Conservation (phyloP, 495 filamentous ascomycete genomes). For the Durotheca rogersii region DNA sequence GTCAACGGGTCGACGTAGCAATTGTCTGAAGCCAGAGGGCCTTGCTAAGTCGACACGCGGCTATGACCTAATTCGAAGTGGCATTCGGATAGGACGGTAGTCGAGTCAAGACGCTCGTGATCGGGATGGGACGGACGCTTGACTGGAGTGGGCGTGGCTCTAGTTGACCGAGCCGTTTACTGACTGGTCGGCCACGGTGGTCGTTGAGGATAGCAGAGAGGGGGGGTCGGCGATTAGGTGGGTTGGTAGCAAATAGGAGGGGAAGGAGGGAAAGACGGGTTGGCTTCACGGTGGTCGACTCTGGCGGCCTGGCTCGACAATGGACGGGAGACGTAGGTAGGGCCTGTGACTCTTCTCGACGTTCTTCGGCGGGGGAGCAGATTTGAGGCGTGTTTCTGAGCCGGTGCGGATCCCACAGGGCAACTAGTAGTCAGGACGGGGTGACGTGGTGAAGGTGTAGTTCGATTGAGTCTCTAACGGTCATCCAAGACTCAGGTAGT, state of each 20-base stretch:
- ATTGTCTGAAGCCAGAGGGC: constrained; percentile 37
- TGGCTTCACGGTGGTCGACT: constrained; percentile 20
- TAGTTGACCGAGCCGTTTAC: constrained; percentile 24
- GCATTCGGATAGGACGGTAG: constrained; percentile 18
- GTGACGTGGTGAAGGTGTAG: constrained; percentile 48
- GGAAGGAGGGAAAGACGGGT: too few relatives aligned
- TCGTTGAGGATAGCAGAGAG: constrained; percentile 16
- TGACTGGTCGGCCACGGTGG: constrained; percentile 33
- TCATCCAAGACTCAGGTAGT: constrained; percentile 26
- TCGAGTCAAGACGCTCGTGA: constrained; percentile 29
- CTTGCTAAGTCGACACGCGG: constrained; percentile 13
- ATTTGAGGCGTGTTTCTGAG: constrained; percentile 23
- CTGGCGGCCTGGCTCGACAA: constrained; percentile 27
- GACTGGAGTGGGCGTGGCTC: constrained; percentile 20
- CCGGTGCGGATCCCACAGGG: constrained; percentile 28
- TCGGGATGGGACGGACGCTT: constrained; percentile 34
- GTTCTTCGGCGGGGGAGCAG: constrained; percentile 20
- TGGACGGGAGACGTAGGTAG: constrained; percentile 1
- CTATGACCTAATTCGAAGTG: constrained; percentile 16
- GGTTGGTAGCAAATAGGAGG: constrained; percentile 11
- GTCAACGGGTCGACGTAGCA: constrained; percentile 30
- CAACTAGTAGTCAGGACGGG: constrained; percentile 24
- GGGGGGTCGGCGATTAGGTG: constrained; percentile 24
- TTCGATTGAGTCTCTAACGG: constrained; percentile 45
- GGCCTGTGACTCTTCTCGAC: constrained; percentile 33